Evolutionary conservation across 1,284 basidiomycete species (phyloP), one percentile per base, ranked within the genome.

Genomic region (Lentinula novae-zelandiae): DNA sequence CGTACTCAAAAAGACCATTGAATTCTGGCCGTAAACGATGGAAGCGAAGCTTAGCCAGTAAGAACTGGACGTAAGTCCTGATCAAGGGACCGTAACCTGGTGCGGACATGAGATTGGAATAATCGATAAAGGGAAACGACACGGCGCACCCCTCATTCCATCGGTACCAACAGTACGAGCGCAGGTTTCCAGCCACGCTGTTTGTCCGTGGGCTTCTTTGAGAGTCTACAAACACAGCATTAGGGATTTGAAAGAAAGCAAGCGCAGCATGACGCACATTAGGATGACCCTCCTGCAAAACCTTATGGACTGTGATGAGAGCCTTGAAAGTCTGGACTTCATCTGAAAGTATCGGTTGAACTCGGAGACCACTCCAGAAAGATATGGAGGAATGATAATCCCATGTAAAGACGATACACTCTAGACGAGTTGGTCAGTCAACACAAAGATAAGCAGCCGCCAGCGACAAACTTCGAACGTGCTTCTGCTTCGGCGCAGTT

Each of bases 371-470:
- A 67, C 92, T 95, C 96, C 96, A 98, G 71, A 98, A 96, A 6
- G 95, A 95, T 68, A 93, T 87, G 42, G 95, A 96, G n/a, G 93
- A 92, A 71, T 96, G 95, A 71, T 97, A 97, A 74, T 98, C 95
- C 95, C 95, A 97, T 13, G 95, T 97, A 75, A 95, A 98, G 38
- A 98, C 93, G 72, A 98, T 96, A 68, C 92, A 94, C 79, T 96
- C 95, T 97, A 72, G n/a, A 20, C 9, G 22, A 8, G 8, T 42
- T 44, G 31, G 20, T 56, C n/a, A 56, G 27, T 34, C 10, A n/a
- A 15, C 3, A 9, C 7, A 55, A 44, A 8, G 31, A n/a, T 15
- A 15, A 20, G 12, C 9, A 17, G 48, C 56, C 31, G 57, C 8
- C 44, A 44, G 50, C 17, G 53, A 83, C 93, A 72, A 73, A 96